Base-by-base conservation (phyloP, 768 basidiomycete genomes). In the Nidularia sp. region DNA sequence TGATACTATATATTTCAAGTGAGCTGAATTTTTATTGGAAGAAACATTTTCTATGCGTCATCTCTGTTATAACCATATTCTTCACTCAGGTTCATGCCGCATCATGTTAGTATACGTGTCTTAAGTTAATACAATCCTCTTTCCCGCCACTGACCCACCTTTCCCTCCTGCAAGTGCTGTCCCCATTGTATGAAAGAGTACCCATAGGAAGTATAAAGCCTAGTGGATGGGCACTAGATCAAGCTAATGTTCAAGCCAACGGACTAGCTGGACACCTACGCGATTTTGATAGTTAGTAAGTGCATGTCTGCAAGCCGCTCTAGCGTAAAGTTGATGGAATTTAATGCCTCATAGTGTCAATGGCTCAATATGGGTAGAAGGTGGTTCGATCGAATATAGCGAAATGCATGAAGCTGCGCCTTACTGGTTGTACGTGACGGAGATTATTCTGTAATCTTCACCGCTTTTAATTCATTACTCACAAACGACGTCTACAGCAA, bases 371-470 rank as follows among this genome's bases (percentile, higher is more conserved):
- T 74, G 74, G 72, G 67, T 73, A 7, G 61, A 67, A 56, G 70
- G 69, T 2, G 72, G 74, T 15, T 70, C 69, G 0, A 67, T 74
- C 25, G 74, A 75, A 52, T 75, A 75, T 50, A 72, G 72, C 13
- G 66, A 70, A 7, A 75, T 75, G 72, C 72, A 75, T 47, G 74
- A 75, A 53, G 60, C 70, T 32, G 71, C 70, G 9, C 71, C 72
- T 6, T 74, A 74, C 50, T 75, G 72, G 72, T 75, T 75, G 73
- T 75, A 58, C 52, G 73, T 25, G 25, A 25, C 3, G 3, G 36
- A 15, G 9, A 41, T 41, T 41, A 2, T 69, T 29, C 6, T 9
- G 34, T 2, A 15, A n/a, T 34, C 12, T 22, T 18, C 12, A 32
- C 36, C 2, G 34, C 4, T 34, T 8, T 6, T 36, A 12, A 1